A percentile compares a stretch with the other conserved stretches of the same genome.
Evolutionary conservation across 1,139 yeast species (phyloP).

Genomic region (Magnusiomyces ingens): DNA sequence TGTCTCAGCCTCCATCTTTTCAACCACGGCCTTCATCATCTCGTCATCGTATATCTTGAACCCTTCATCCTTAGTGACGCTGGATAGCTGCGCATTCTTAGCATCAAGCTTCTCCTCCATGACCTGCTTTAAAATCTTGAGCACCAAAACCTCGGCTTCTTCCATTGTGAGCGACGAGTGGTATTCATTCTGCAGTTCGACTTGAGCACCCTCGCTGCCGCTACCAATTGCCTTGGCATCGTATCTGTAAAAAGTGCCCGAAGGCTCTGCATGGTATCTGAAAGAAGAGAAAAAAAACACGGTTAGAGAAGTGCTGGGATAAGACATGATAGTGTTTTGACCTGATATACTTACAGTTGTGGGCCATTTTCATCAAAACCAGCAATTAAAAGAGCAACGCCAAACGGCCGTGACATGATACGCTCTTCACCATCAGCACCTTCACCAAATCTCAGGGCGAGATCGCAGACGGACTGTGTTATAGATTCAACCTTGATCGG

Average conservation of each 20-base stretch:
- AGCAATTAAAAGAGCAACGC: slow-evolving; percentile 94
- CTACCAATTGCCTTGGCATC: slow-evolving; percentile 99
- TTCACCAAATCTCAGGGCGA: slow-evolving; percentile 95
- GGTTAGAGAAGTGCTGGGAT: too few relatives aligned
- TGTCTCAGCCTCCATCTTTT: slow-evolving; percentile 64
- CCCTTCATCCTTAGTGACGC: slow-evolving; percentile 82
- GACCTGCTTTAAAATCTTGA: slow-evolving; percentile 91
- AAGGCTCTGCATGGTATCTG: slow-evolving; percentile 88
- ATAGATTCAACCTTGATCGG: slow-evolving; percentile 87
- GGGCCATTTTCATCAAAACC: slow-evolving; percentile 96
- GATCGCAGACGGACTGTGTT: slow-evolving; percentile 94
- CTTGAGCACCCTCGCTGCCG: slow-evolving; percentile 98
- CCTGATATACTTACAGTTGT: slow-evolving; percentile 48
- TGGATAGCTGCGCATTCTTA: slow-evolving; percentile 90
- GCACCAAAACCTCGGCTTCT: slow-evolving; percentile 86
- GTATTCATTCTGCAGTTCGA: slow-evolving; percentile 94
- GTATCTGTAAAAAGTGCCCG: slow-evolving; percentile 95
- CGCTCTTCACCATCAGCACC: slow-evolving; percentile 97
- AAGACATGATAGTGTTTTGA: neutral
- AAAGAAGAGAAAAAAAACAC: too few relatives aligned
- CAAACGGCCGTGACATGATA: slow-evolving; percentile 97
- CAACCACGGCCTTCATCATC: slow-evolving; percentile 76
- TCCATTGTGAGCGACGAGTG: slow-evolving; percentile 88
- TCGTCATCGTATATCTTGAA: slow-evolving; percentile 81
- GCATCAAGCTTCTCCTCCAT: slow-evolving; percentile 99